phyloP scores from a whole-genome alignment of 768 basidiomycete species.

The Dendrothele bispora region DNA sequence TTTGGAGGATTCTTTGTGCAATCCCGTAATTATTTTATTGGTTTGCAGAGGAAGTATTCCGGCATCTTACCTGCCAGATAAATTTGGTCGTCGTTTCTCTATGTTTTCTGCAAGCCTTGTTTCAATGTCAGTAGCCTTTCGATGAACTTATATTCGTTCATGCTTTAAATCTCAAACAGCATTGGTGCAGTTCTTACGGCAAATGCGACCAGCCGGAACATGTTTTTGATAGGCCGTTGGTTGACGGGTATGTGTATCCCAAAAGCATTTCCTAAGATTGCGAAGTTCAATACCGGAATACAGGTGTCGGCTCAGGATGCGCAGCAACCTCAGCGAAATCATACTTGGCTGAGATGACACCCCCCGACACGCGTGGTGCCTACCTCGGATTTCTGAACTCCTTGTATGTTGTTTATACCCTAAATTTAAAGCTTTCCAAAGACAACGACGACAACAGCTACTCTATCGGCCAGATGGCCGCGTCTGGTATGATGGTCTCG shows the following conservation, averaged over 20 bases:
- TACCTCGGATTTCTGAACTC: constrained; percentile 54
- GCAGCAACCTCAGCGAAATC: constrained; percentile 51
- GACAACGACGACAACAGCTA: constrained; percentile 26
- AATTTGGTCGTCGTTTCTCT: constrained; percentile 47
- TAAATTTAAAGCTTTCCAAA: neutral
- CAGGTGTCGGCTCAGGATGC: constrained; percentile 42
- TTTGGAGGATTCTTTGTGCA: no score
- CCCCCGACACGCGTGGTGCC: constrained; percentile 47
- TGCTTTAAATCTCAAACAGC: constrained; percentile 21
- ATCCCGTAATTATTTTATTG: no score
- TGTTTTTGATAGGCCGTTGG: constrained; percentile 50
- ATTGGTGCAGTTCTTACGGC: constrained; percentile 50
- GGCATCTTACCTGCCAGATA: constrained; percentile 49
- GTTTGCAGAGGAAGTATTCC: constrained; percentile 43
- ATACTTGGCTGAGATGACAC: constrained; percentile 50
- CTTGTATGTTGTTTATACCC: constrained; percentile 33
- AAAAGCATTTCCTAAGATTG: no score
- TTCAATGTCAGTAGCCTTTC: constrained; percentile 45
- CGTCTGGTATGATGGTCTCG: constrained; percentile 55
- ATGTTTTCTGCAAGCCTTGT: constrained; percentile 50
- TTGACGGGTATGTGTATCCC: no score
- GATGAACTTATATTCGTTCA: no score
- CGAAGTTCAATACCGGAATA: no score
- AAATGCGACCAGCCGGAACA: constrained; percentile 40
- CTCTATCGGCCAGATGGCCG: constrained; percentile 55